Percentiles rank a stretch among this genome's conserved stretches.
These are phyloP conservation scores for Thielaviopsis cerberus DNA, from an alignment of 2,329 filamentous ascomycete species.

Conservation along the genomic window DNA sequence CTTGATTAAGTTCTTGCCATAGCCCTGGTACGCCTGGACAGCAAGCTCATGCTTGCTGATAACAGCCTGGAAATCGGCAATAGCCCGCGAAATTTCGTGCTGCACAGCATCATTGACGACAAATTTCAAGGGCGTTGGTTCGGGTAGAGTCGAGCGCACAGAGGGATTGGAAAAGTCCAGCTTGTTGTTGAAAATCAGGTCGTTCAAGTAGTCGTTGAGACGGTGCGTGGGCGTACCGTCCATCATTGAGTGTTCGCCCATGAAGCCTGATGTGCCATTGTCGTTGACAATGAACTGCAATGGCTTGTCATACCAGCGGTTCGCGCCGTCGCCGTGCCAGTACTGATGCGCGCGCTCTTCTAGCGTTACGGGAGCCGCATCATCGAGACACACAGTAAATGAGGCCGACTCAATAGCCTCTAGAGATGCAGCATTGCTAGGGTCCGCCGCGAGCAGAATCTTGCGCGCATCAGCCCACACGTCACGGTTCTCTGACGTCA, in stretches of 20 bases:
- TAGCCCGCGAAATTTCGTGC: constrained; percentile 60
- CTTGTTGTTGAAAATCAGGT: constrained; percentile 83
- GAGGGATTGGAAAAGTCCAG: constrained; percentile 68
- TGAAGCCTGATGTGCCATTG: constrained; percentile 93
- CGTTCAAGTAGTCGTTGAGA: constrained; percentile 85
- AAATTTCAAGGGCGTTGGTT: constrained; percentile 63
- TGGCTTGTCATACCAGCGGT: constrained; percentile 97
- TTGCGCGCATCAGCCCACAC: constrained; percentile 73
- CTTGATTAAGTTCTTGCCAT: constrained; percentile 97
- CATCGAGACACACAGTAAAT: constrained; percentile 85
- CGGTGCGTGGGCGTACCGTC: constrained; percentile 95
- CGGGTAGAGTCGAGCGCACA: constrained; percentile 65
- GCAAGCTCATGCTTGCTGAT: constrained; percentile 79
- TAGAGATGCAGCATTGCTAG: constrained; percentile 59
- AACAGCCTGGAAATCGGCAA: constrained; percentile 58
- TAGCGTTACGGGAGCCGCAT: constrained; percentile 74
- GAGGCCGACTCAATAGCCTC: constrained; percentile 73
- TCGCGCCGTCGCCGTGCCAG: constrained; percentile 93
- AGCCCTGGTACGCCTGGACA: constrained; percentile 90
- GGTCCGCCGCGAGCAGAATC: constrained; percentile 54
- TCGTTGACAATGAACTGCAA: constrained; percentile 96
- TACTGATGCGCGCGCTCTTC: constrained; percentile 91
- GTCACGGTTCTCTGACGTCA: constrained; percentile 88
- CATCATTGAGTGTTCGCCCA: constrained; percentile 99
- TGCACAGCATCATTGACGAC: constrained; percentile 55